These are phyloP conservation scores for Bauhinia variegata DNA, from an alignment of 306 rosid genomes.

Conservation along the genomic window DNA sequence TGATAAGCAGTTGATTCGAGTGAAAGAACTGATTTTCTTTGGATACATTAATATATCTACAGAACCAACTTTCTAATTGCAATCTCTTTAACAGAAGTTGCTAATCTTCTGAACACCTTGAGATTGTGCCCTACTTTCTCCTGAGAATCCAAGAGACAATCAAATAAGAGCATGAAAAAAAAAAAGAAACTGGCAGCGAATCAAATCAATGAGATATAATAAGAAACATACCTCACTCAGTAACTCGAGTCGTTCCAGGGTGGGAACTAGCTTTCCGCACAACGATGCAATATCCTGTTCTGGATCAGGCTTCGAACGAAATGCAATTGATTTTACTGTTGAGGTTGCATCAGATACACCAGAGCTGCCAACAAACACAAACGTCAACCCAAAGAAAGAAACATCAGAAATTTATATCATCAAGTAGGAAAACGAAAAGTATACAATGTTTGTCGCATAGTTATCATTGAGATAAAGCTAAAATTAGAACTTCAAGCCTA, in stretches of 20 bases:
- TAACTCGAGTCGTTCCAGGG: slow-evolving; percentile 81
- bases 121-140: slow-evolving; percentile 81
- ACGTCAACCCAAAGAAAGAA: slow-evolving; percentile 27
- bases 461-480: slow-evolving; percentile 22
- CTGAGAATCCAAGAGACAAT: slow-evolving; percentile 48
- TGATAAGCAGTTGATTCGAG: neutral
- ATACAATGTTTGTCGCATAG: no score
- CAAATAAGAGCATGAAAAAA: neutral
- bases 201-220: slow-evolving; percentile 1
- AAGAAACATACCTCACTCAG: slow-evolving; percentile 69
- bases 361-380: slow-evolving; percentile 51
- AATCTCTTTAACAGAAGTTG: slow-evolving; percentile 78
- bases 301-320: slow-evolving; percentile 52
- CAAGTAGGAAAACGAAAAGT: neutral
- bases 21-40: neutral
- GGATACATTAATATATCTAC: slow-evolving; percentile 31
- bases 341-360: slow-evolving; percentile 44
- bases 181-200: neutral
- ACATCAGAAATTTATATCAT: neutral
- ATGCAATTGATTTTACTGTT: slow-evolving; percentile 53
- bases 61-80: slow-evolving; percentile 58
- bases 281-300: slow-evolving; percentile 56
- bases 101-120: slow-evolving; percentile 78
- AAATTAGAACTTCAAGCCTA: neutral
- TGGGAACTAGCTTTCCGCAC: slow-evolving; percentile 69